A percentile compares a stretch with the other conserved stretches of the same genome.
Evolutionary conservation across 352 stramenopile species (phyloP).

Genomic region (Globisporangium mamillatum): DNA sequence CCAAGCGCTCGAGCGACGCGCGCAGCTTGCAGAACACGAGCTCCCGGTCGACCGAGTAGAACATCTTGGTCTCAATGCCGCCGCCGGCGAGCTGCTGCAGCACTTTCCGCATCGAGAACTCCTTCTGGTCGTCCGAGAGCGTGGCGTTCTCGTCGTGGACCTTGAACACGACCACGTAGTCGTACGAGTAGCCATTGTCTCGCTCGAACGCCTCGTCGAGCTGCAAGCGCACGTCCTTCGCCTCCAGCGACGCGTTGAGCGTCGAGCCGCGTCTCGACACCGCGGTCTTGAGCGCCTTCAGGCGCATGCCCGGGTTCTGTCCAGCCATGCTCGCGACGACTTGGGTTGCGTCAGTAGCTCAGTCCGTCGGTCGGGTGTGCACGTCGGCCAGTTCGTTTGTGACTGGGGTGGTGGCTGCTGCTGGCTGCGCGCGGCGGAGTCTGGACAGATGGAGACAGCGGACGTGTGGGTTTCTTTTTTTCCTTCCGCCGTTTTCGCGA

Average conservation of each 20-base stretch:
- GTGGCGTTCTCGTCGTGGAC: constrained; percentile 66
- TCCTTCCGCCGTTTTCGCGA: constrained; percentile 10
- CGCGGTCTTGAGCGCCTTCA: constrained; percentile 62
- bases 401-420: neutral
- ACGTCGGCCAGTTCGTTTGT: neutral
- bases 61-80: constrained; percentile 84
- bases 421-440: neutral
- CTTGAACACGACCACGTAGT: constrained; percentile 83
- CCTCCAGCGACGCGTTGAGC: constrained; percentile 60
- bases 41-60: constrained; percentile 64
- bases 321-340: constrained; percentile 11
- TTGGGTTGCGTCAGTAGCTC: neutral
- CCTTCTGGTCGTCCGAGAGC: constrained; percentile 55
- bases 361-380: neutral
- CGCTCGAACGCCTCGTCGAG: constrained; percentile 59
- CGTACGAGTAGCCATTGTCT: constrained; percentile 75
- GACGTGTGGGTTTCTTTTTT: constrained; percentile 4
- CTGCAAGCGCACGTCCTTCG: constrained; percentile 59
- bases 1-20: constrained; percentile 55
- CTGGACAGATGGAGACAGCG: constrained; percentile 1
- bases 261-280: constrained; percentile 62
- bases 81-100: constrained; percentile 61
- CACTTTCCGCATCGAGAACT: constrained; percentile 68
- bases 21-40: constrained; percentile 79
- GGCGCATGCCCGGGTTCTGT: constrained; percentile 30